Conservation (phyloP, 75 land plant species). For the Azolla pinnata region DNA sequence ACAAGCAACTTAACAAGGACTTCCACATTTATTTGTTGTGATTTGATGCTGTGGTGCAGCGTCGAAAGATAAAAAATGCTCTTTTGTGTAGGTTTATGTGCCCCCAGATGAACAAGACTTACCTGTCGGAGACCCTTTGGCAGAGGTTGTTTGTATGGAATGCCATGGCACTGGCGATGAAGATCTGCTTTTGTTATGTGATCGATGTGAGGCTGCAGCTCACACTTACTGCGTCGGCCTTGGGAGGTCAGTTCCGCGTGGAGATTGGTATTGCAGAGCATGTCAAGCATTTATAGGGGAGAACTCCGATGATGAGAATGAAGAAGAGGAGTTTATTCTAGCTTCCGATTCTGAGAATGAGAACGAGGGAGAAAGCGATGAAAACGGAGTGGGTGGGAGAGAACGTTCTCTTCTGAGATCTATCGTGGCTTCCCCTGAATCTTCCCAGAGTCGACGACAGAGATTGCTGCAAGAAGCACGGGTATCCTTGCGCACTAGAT, state of each 20-base stretch:
- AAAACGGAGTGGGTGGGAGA: too few species aligned
- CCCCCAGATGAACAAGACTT: conserved; percentile 98
- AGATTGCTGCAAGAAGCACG: not conserved
- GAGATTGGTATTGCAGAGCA: conserved; percentile 82
- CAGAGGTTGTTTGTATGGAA: conserved; percentile 66
- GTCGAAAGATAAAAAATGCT: too few species aligned
- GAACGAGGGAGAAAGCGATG: conserved; percentile 19
- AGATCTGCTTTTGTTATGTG: conserved; percentile 79
- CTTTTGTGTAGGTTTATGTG: conserved; percentile 61
- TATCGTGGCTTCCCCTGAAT: not conserved
- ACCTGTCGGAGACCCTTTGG: conserved; percentile 68
- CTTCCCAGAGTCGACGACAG: too few species aligned
- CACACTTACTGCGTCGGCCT: conserved; percentile 98
- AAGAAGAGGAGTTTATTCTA: conserved; percentile 13
- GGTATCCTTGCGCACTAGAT: conserved; percentile 1
- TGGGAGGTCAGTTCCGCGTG: conserved; percentile 81
- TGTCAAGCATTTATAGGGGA: conserved; percentile 40
- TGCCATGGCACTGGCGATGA: conserved; percentile 89
- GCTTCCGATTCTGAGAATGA: conserved; percentile 17
- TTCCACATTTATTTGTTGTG: too few species aligned
- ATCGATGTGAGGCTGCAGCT: conserved; percentile 81
- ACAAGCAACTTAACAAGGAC: too few species aligned
- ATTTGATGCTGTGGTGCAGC: too few species aligned
- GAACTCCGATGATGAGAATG: conserved; percentile 20
- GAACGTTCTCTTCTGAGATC: conserved; percentile 10